phyloP scores from a whole-genome alignment of 768 basidiomycete species.

The Suillus ampliporus region DNA sequence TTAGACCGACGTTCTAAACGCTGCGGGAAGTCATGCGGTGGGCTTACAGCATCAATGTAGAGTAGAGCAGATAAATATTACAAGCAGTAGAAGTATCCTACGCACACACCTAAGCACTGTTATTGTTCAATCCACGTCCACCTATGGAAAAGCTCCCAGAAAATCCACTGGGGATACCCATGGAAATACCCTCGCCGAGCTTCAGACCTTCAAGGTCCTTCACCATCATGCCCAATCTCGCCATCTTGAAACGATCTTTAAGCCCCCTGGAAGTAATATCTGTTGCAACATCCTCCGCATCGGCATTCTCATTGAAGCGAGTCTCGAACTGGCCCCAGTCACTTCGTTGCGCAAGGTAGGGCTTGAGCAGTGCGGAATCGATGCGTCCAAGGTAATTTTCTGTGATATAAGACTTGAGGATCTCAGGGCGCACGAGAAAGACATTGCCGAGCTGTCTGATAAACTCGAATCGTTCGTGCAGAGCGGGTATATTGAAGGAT shows the following conservation, averaged over 20 bases:
- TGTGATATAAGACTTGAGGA: conserved; percentile 93
- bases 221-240: conserved; percentile 83
- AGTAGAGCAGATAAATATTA: not conserved
- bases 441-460: conserved; percentile 96
- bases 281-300: conserved; percentile 46
- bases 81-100: not conserved
- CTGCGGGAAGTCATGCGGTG: too few relatives aligned
- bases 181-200: conserved; percentile 59
- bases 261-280: conserved; percentile 50
- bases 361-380: conserved; percentile 83
- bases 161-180: conserved; percentile 63
- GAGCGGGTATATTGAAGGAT: conserved; percentile 80
- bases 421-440: conserved; percentile 95
- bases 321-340: conserved; percentile 91
- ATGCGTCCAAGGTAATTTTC: conserved; percentile 94
- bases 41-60: too few relatives aligned
- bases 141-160: conserved; percentile 57
- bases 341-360: conserved; percentile 87
- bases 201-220: conserved; percentile 80
- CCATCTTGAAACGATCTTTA: conserved; percentile 65
- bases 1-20: too few relatives aligned
- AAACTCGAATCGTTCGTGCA: conserved; percentile 97
- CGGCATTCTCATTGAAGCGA: conserved; percentile 69
- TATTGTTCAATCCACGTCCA: conserved; percentile 48
- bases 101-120: not conserved